Base-by-base conservation (phyloP, 2,329 filamentous ascomycete species). In the Trichothecium sympodiale region DNA sequence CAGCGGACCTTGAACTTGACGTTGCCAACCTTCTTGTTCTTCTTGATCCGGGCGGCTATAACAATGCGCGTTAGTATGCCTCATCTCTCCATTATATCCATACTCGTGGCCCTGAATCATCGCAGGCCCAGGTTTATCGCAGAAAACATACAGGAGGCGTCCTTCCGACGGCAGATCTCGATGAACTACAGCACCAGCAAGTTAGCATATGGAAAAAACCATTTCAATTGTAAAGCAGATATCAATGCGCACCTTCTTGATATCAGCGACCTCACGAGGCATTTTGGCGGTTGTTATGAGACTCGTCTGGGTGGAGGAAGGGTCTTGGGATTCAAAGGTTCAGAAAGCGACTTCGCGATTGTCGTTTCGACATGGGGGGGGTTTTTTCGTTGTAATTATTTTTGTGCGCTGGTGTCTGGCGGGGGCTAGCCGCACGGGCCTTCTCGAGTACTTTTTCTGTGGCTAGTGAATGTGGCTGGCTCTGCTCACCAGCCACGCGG, bases 1-100 rank as follows among this genome's bases (percentile, higher is more conserved):
- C 91, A 96, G 68, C 91, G 86, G 77, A 98, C 89, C 86, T 98
- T 98, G 87, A 98, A 96, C 83, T 98, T 98, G 81, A 91, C 88
- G 76, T 89, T 81, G 64, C 81, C 77, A 60, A 73, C 71, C 71
- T 83, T 80, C 69, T 80, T 82, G 80, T 81, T 94, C 78, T 93
- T 91, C 87, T 96, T 89, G 76, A 89, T 86, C 66, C 83, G 80
- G 61, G 83, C 83, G 68, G 83, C 83, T 89, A 55, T 46, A 55
- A 43, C 30, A 36, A 20, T 14, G 17, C 40, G 41, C 42, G 53
- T 61, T 45, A 61, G 55, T 47, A 39, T 31, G 8, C 26, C 29
- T 36, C 35, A 36, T 23, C 10, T 25, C 17, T 33, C n/a, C 14
- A 18, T 33, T 17, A 14, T 33, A 14, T 33, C 17, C 20, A 14